A percentile compares a stretch with the other conserved stretches of the same genome.
phyloP scores from a whole-genome alignment of 2,329 filamentous ascomycete species.

The Achaetomium macrosporum region DNA sequence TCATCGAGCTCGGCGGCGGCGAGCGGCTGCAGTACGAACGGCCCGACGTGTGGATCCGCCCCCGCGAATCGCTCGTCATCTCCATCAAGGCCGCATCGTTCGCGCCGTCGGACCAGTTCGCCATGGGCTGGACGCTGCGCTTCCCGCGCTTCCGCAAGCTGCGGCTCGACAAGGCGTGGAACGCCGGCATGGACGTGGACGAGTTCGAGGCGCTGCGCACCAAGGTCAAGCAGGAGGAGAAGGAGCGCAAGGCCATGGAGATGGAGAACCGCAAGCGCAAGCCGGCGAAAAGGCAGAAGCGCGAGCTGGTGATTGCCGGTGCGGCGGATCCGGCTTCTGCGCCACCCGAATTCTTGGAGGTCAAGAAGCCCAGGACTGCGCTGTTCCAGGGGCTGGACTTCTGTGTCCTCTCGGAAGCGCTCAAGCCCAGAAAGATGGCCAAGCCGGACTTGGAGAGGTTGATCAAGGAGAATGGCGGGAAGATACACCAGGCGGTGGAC shows the following conservation, averaged over 20 bases:
- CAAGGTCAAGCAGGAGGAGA: conserved; percentile 62
- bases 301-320: conserved; percentile 66
- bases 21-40: conserved; percentile 64
- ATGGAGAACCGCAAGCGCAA: conserved; percentile 61
- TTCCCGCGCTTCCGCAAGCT: conserved; percentile 86
- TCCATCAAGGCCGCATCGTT: conserved; percentile 69
- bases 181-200: conserved; percentile 67
- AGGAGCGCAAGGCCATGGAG: conserved; percentile 68
- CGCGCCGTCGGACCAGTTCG: conserved; percentile 69
- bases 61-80: conserved; percentile 79
- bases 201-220: conserved; percentile 69
- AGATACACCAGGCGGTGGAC: conserved; percentile 66
- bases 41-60: conserved; percentile 90
- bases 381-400: conserved; percentile 75
- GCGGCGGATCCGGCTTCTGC: conserved; percentile 44
- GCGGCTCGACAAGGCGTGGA: conserved; percentile 79
- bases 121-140: conserved; percentile 68
- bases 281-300: conserved; percentile 57
- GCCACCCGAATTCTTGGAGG: conserved; percentile 42
- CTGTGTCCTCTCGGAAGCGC: conserved; percentile 74
- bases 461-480: conserved; percentile 78
- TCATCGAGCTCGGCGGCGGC: conserved; percentile 75
- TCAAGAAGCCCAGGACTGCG: conserved; percentile 39
- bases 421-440: conserved; percentile 62
- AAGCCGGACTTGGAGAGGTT: conserved; percentile 76